A percentile compares a stretch with the other conserved stretches of the same genome.
phyloP scores from a whole-genome alignment of 306 rosid species.

The apple (Malus domestica) region ASM211411v1 NC_041800.1:9909501-9910000 shows the following conservation, averaged over 20 bases:
- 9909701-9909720: slow-evolving; percentile 69
- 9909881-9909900: neutral
- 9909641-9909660: slow-evolving; percentile 77
- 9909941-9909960: too few relatives aligned
- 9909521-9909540: neutral
- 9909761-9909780: neutral
- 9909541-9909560: neutral
- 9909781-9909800: neutral
- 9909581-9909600: slow-evolving; percentile 47
- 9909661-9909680: slow-evolving; percentile 59
- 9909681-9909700: slow-evolving; percentile 74
- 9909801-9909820: neutral
- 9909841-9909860: neutral
- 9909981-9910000: too few relatives aligned
- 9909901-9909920: neutral
- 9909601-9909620: slow-evolving; percentile 45
- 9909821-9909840: neutral
- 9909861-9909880: neutral
- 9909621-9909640: slow-evolving; percentile 43
- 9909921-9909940: neutral
- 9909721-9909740: slow-evolving; percentile 47
- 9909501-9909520: neutral
- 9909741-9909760: slow-evolving; percentile 55
- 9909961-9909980: too few relatives aligned
- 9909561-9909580: slow-evolving; percentile 17